Evolutionary conservation across 805 yeast genomes (phyloP), one percentile per base, ranked within the genome.

Genomic region (Candida nemodendra): DNA sequence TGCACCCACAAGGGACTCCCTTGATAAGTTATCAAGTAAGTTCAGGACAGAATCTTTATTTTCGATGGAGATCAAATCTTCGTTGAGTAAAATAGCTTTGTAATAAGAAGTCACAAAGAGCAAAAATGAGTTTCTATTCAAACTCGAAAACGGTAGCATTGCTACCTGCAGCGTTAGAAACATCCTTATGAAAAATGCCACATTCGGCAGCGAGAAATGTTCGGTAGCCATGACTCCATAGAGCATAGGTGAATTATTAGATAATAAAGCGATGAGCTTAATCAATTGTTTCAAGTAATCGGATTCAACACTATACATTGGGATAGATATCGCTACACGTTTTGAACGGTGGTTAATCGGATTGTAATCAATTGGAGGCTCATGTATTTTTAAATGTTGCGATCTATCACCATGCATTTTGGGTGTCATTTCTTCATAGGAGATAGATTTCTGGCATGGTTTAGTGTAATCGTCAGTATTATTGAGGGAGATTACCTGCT

Each of bases 101-200:
- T 37, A 36, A 23, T 30, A 48, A 13, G 32, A 29, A 2, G 37
- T 21, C 5, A 42, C 36, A 12, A 44, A 41, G 6, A 41, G 18
- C 9, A 47, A 22, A 9, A 39, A 32, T 12, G 49, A 24, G 26
- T 36, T 34, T 26, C 41, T 31, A 1, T 34, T 24, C 18, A 40
- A 30, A 12, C 23, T 14, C 2, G 47, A 42, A 26, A 47, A 43
- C 4, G 42, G 40, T 2, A 30, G 18, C 27, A 40, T 16, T 5
- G 31, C 18, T 8, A 39, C 17, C 2, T 31, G 25, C 21, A 38
- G 44, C 8, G 15, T 32, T 18, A 42, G 36, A n/a, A 35, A 32
- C 1, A 38, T 25, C 16, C 36, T 39, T 3, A 40, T 30, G 22
- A 33, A 32, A 19, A 33, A 34, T 2, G 42, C 46, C 12, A 38